Conservation (phyloP, 371 early-diverging fungal genomes). For the Basidiobolus meristosporus region DNA sequence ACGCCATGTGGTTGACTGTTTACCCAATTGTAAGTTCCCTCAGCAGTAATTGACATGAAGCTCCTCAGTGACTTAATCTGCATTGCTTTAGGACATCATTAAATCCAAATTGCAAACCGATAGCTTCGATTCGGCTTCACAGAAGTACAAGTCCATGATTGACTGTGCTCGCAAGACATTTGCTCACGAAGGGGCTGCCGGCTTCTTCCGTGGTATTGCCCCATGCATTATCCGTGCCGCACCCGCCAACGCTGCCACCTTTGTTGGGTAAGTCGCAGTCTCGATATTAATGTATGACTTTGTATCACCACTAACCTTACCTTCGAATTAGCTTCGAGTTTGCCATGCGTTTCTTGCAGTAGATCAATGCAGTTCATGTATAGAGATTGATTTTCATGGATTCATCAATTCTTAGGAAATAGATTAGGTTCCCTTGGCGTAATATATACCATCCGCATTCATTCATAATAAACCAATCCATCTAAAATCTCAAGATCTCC, state of each 20-base stretch:
- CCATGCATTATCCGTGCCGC: conserved; percentile 79
- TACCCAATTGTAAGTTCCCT: too few relatives aligned
- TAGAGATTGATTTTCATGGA: too few relatives aligned
- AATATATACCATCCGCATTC: too few relatives aligned
- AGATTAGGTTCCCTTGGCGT: too few relatives aligned
- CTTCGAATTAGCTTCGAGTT: conserved; percentile 13
- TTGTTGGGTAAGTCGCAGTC: conserved; percentile 17
- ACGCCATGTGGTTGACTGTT: conserved; percentile 56
- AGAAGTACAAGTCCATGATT: conserved; percentile 30
- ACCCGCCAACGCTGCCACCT: conserved; percentile 73
- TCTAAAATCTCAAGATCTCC: too few relatives aligned
- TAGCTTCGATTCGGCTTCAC: conserved; percentile 26
- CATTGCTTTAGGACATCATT: conserved; percentile 31
- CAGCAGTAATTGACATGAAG: too few relatives aligned
- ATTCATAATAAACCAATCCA: too few relatives aligned
- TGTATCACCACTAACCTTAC: not conserved
- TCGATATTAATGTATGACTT: not conserved
- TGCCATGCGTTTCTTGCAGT: conserved; percentile 12
- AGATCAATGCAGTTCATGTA: not conserved
- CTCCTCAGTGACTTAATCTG: too few relatives aligned
- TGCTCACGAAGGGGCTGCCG: conserved; percentile 40
- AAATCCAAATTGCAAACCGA: conserved; percentile 69
- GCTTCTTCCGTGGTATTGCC: conserved; percentile 69
- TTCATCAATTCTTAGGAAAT: too few relatives aligned
- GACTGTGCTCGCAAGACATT: conserved; percentile 48